Base-by-base conservation (phyloP, 2,329 filamentous ascomycete genomes). In the Hawksworthiomyces lignivorus region DNA sequence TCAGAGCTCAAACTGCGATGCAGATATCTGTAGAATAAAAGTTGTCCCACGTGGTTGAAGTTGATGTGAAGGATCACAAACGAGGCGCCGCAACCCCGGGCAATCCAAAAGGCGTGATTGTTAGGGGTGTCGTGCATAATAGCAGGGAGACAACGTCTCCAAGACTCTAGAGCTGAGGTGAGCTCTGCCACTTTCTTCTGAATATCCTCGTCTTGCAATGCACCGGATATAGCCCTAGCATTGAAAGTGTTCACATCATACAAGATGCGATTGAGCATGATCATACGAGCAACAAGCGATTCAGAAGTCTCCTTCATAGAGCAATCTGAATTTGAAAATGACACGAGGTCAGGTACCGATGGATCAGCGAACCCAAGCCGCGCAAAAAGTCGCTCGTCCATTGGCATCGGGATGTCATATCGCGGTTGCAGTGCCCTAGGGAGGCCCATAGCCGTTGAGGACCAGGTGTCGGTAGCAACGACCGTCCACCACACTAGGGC, bases 31-130 rank as follows among this genome's bases (percentile, higher is more conserved):
- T 36, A 36, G 27, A 26, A 36, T n/a, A 36, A 24, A 21, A 36
- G 22, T 24, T 36, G 34, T 21, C 20, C 34, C 3, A 24, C 15
- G 22, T 27, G 27, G 34, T 36, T 36, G 34, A 26, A 36, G 27
- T 36, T 36, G 22, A 36, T 21, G 34, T 36, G 34, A 21, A 36
- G 34, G 34, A 11, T 36, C n/a, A 36, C 22, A 28, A 36, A 36
- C n/a, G 27, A 26, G 34, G 21, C 21, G 22, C 34, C 34, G n/a
- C 26, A 36, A 11, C 22, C 22, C 15, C 19, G 34, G 22, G 26
- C 22, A 24, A 24, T 24, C 34, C 34, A 36, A 24, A 26, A 36
- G n/a, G 34, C 4, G 21, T 26, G 7, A 17, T 36, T 36, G 34
- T 9, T 24, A 7, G 34, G 15, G 11, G 34, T 36, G 34, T 36